Base-by-base conservation (phyloP, 1,284 basidiomycete genomes). In the Ustilago curta region DNA sequence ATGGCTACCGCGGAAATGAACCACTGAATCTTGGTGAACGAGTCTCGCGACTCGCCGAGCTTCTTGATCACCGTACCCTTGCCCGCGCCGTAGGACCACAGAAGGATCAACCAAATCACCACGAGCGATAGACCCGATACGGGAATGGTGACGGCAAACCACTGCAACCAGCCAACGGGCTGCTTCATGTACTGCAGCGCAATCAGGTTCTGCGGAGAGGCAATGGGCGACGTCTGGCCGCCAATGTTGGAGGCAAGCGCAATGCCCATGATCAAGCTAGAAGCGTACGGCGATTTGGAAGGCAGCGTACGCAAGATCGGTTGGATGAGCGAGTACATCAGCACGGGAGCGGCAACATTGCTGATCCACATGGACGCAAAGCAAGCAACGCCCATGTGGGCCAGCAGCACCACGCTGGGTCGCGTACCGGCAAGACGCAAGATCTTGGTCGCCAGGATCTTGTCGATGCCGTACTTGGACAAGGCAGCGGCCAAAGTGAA, bases 301-400 rank as follows among this genome's bases (percentile, higher is more conserved):
- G 96, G 95, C 3, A 99, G 88, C 29, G 93, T 97, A 70, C 95
- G 90, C 31, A 97, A 89, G 79, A 98, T 97, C 16, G 96, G 97
- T 92, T 97, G 84, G 84, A 98, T 95, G 64, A 99, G 88, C n/a
- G 95, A 95, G 85, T 97, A 99, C 87, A 95, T 97, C 14, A 99
- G 88, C 1, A 96, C 97, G 14, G 97, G 97, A 8, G 96, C 96
- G 0, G 96, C 96, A 16, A 99, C 96, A 83, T 99, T 98, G 84
- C 92, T 92, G 81, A 99, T 98, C 97, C 95, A 99, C 97, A 98
- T 99, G 85, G 93, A 94, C 2, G 96, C 95, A 84, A 99, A 99
- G 83, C 95, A 97, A 1, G 95, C 93, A 5, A 99, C 95, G 42
- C 88, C 90, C 97, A 99, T 99, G 86, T 98, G 94, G 0, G 94